A percentile compares a stretch with the other conserved stretches of the same genome.
Evolutionary conservation across 1,139 yeast genomes (phyloP).

Genomic region (Casaregolazyma lundiana): DNA sequence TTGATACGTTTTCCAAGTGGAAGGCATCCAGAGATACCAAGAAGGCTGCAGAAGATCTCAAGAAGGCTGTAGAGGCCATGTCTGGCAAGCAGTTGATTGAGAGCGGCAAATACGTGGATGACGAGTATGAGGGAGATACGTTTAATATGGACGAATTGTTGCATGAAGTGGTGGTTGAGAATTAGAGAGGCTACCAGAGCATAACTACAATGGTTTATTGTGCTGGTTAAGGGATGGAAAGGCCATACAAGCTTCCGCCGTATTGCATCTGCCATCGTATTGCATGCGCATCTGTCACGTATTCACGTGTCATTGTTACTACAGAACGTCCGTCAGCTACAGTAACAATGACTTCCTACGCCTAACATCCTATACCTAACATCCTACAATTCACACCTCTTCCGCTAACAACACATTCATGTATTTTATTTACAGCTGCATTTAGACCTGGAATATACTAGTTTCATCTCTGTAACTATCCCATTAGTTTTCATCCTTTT

Average conservation of each 20-base stretch:
- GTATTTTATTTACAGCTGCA: not conserved
- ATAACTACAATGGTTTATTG: too few relatives aligned
- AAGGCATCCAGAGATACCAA: slow-evolving; percentile 68
- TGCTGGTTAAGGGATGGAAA: too few relatives aligned
- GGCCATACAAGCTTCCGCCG: too few relatives aligned
- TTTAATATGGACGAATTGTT: slow-evolving; percentile 38
- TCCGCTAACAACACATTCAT: slow-evolving; percentile 1
- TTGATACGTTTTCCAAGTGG: slow-evolving; percentile 82
- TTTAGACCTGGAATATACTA: not conserved
- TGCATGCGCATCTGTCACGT: slow-evolving; percentile 1
- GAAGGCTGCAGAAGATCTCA: slow-evolving; percentile 44
- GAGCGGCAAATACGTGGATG: slow-evolving; percentile 52
- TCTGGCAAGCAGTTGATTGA: slow-evolving; percentile 81
- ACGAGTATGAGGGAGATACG: slow-evolving; percentile 48
- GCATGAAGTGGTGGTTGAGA: slow-evolving; percentile 3
- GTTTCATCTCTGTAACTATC: slow-evolving; percentile 2
- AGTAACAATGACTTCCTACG: too few relatives aligned
- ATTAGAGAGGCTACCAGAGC: not conserved
- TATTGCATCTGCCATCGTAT: too few relatives aligned
- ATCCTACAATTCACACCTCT: not conserved
- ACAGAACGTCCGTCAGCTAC: too few relatives aligned
- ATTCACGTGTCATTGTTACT: too few relatives aligned
- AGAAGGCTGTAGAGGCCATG: slow-evolving; percentile 43
- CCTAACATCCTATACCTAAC: not conserved
- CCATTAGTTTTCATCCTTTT: slow-evolving; percentile 17